Conservation (phyloP, 371 early-diverging fungal genomes). For the Circinella minor region DNA sequence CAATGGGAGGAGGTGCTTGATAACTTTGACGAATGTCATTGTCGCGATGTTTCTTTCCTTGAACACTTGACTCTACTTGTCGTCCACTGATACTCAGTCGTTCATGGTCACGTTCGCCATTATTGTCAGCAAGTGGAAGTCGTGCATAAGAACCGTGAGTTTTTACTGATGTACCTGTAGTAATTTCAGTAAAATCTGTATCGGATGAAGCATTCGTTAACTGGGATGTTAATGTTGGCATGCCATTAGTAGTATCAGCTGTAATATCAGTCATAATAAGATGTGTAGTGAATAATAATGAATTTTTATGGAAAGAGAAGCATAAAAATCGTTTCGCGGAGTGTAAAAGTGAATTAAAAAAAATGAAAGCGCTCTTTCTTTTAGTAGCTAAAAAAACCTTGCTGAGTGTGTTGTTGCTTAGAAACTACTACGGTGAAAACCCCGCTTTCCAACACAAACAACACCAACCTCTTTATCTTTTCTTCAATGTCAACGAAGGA, state of each 20-base stretch:
- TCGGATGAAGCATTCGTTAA: conserved; percentile 20
- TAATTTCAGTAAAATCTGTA: conserved; percentile 19
- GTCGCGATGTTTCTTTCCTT: conserved; percentile 5
- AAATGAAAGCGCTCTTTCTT: neutral
- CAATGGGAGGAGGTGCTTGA: conserved; percentile 22
- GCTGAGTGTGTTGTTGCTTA: too few relatives aligned
- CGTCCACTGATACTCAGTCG: conserved; percentile 1
- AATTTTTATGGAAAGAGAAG: neutral
- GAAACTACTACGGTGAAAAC: neutral
- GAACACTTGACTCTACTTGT: neutral
- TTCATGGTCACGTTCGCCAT: neutral
- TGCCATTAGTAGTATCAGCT: neutral
- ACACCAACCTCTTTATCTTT: neutral
- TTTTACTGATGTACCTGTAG: conserved; percentile 18
- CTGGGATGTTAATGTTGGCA: conserved; percentile 9
- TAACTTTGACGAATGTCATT: conserved; percentile 20
- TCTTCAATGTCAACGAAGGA: conserved; percentile 10
- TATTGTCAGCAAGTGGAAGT: neutral
- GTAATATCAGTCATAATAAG: neutral
- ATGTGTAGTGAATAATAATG: too few relatives aligned
- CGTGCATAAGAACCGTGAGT: conserved; percentile 9
- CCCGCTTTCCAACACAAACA: neutral
- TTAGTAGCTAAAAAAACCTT: neutral
- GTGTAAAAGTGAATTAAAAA: neutral
- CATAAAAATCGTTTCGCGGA: neutral